phyloP scores from a whole-genome alignment of 257 asterid species.

The Scutellaria galericulata region DNA sequence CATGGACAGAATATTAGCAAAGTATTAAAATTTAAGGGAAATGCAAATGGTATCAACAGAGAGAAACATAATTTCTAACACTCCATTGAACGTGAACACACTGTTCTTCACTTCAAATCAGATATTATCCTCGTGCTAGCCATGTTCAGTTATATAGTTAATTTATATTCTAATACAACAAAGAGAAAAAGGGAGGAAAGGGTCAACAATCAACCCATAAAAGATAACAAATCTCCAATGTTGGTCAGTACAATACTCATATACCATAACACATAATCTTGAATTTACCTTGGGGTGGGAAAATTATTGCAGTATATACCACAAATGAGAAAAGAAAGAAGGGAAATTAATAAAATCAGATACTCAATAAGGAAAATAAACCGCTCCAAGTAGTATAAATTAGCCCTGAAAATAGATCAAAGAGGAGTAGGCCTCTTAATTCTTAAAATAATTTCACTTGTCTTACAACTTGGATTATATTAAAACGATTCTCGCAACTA shows the following conservation, averaged over 20 bases:
- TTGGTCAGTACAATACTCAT: neutral
- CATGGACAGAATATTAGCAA: neutral
- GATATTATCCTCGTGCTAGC: neutral
- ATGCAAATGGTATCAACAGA: conserved; percentile 4
- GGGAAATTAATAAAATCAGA: neutral
- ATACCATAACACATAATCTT: neutral
- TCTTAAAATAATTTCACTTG: conserved; percentile 2
- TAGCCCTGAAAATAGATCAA: conserved; percentile 8
- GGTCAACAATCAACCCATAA: conserved; percentile 1
- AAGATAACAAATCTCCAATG: neutral
- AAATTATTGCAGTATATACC: neutral
- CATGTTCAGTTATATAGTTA: no score
- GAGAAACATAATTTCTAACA: neutral
- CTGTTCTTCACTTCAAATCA: neutral
- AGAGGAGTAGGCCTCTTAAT: conserved; percentile 1
- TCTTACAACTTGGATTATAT: neutral
- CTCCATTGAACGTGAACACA: neutral
- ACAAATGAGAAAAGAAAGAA: neutral
- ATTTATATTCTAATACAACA: neutral
- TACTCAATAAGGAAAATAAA: neutral
- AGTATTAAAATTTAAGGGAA: neutral
- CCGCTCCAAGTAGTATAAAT: neutral
- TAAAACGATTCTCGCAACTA: neutral
- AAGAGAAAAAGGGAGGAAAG: neutral
- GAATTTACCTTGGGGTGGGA: neutral